phyloP scores from a whole-genome alignment of 139 green algal species.

The Edaphochlamys debaryana region DNA sequence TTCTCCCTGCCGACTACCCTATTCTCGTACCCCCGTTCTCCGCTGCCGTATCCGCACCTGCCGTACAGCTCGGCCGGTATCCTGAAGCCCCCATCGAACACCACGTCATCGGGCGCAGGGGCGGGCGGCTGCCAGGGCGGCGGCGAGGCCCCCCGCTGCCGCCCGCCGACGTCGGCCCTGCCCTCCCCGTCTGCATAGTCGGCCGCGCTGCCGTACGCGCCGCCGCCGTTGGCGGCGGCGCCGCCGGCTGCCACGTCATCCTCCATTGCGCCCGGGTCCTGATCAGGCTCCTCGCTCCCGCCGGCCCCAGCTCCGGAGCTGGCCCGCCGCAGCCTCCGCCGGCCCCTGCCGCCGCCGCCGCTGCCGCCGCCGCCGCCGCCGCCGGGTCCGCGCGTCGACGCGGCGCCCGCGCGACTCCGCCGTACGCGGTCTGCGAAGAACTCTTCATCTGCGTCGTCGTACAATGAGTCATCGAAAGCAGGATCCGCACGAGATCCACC shows the following conservation, averaged over 20 bases:
- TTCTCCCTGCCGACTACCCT: no score
- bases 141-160: neutral
- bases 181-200: neutral
- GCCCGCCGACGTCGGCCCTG: neutral
- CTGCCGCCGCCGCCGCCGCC: neutral
- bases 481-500: neutral
- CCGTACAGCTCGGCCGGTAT: slow-evolving; percentile 64
- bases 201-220: no score
- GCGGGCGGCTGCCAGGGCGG: neutral
- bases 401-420: neutral
- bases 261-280: no score
- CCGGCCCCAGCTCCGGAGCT: no score
- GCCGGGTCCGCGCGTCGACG: no score
- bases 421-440: slow-evolving; percentile 20
- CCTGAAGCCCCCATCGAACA: slow-evolving; percentile 77
- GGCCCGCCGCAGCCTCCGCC: no score
- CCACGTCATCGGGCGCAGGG: slow-evolving; percentile 63
- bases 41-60: no score
- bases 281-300: no score
- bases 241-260: no score
- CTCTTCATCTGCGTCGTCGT: slow-evolving; percentile 48
- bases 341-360: no score
- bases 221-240: no score
- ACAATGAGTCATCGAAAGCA: slow-evolving; percentile 1
- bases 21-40: no score